A percentile compares a stretch with the other conserved stretches of the same genome.
Conservation (phyloP, 148 eudicot genomes). For the Fagopyrum esculentum region DNA sequence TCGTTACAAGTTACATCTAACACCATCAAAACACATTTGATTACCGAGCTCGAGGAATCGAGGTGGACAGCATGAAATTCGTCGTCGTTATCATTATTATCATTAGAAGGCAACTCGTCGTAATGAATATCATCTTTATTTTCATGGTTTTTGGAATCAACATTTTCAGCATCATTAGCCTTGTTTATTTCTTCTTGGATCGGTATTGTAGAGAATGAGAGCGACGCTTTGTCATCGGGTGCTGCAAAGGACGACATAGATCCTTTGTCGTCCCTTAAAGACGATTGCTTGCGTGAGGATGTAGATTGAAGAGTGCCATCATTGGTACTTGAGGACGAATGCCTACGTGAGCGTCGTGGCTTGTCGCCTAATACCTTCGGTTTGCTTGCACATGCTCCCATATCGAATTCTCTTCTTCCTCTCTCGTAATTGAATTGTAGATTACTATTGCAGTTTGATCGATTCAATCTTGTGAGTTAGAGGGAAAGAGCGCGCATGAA, state of each 20-base stretch:
- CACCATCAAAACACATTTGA: too few species aligned
- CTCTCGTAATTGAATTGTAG: background rate
- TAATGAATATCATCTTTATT: background rate
- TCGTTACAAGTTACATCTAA: too few species aligned
- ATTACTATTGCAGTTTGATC: background rate
- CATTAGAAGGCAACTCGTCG: slow-evolving; percentile 1
- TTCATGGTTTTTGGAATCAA: background rate
- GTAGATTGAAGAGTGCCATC: background rate
- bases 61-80: background rate
- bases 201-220: background rate
- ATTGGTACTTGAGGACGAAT: background rate
- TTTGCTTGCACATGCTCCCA: slow-evolving; percentile 5
- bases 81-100: background rate
- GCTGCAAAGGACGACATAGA: background rate
- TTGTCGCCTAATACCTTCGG: slow-evolving; percentile 7
- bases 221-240: background rate
- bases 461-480: background rate
- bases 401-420: background rate
- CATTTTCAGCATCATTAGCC: background rate
- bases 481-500: background rate
- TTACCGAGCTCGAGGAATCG: background rate
- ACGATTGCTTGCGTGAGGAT: background rate
- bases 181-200: background rate
- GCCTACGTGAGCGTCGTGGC: background rate
- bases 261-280: background rate